Conservation (phyloP, 345 rosid genomes). For the Citrus mangshanensis region DNA sequence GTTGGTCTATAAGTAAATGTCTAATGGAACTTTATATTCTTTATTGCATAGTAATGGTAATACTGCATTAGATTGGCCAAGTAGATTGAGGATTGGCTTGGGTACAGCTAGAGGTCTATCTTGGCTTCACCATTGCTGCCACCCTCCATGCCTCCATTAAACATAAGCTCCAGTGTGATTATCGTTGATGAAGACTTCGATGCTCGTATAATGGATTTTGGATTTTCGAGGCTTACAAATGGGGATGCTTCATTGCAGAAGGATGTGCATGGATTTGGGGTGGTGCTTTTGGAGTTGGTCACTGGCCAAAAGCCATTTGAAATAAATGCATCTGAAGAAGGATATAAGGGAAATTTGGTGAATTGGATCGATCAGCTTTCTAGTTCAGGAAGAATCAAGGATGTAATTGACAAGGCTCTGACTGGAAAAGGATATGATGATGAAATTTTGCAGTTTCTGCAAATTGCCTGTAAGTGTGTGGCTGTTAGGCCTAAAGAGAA, state of each 20-base stretch:
- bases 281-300: constrained; percentile 76
- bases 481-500: no score
- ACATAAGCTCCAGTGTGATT: constrained; percentile 66
- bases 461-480: no score
- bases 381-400: constrained; percentile 40
- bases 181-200: constrained; percentile 81
- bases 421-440: constrained; percentile 56
- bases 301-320: constrained; percentile 62
- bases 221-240: constrained; percentile 63
- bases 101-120: constrained; percentile 80
- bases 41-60: constrained; percentile 39
- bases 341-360: constrained; percentile 63
- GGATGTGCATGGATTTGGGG: constrained; percentile 75
- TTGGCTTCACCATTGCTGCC: constrained; percentile 90
- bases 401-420: constrained; percentile 47
- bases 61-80: constrained; percentile 61
- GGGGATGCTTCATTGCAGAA: constrained; percentile 52
- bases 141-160: constrained; percentile 68
- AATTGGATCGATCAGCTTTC: constrained; percentile 68
- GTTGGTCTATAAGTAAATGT: constrained; percentile 80
- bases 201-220: constrained; percentile 75
- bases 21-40: constrained; percentile 65
- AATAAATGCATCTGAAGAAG: constrained; percentile 38
- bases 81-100: constrained; percentile 67
- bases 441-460: constrained; percentile 55